Evolutionary conservation across 2,329 filamentous ascomycete species (phyloP).

Genomic region (Paraphoma sp.): DNA sequence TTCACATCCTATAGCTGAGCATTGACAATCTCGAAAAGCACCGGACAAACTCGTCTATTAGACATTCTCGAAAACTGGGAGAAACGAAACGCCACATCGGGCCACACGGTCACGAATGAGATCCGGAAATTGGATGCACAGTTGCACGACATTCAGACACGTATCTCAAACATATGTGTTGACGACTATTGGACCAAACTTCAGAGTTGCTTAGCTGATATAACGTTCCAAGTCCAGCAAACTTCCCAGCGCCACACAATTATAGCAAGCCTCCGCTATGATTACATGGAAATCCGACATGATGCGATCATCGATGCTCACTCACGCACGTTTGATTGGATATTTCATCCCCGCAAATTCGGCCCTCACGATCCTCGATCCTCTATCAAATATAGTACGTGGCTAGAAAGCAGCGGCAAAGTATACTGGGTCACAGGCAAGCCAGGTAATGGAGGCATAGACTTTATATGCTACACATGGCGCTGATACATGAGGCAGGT

Average conservation of each 20-base stretch:
- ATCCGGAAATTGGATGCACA: neutral
- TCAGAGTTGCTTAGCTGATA: neutral
- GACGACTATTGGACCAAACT: neutral
- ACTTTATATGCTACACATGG: neutral
- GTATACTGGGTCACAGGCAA: constrained; percentile 52
- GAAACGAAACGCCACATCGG: neutral
- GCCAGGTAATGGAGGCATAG: constrained; percentile 27
- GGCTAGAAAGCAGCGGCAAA: constrained; percentile 3
- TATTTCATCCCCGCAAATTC: neutral
- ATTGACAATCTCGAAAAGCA: neutral
- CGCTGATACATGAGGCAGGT: constrained; percentile 12
- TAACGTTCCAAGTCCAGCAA: neutral
- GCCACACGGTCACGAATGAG: neutral
- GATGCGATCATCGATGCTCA: constrained; percentile 3
- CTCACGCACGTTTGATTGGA: constrained; percentile 12
- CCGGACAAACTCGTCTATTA: neutral
- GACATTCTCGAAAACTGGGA: neutral
- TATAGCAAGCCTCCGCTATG: constrained; percentile 2
- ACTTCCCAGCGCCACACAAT: neutral
- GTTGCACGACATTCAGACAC: neutral
- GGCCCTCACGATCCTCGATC: neutral
- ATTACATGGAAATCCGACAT: constrained; percentile 3
- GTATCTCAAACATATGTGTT: neutral
- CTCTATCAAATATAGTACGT: neutral
- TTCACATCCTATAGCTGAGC: neutral